These are phyloP conservation scores for Ophiostoma quercus DNA, from an alignment of 2,329 filamentous ascomycete genomes.

Conservation along the genomic window DNA sequence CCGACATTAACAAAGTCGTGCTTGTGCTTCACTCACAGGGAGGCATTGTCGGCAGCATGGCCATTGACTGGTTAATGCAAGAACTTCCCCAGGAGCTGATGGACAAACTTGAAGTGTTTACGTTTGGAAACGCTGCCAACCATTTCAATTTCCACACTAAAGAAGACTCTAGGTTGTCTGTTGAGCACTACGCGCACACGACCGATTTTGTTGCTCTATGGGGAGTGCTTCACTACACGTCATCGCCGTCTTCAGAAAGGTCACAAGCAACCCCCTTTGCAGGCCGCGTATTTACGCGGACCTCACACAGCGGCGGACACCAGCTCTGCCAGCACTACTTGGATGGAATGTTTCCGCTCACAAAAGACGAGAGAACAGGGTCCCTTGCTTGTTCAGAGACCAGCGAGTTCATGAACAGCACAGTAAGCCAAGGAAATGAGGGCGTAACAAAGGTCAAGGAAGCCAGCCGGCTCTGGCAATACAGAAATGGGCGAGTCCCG, in stretches of 20 bases:
- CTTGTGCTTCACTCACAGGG: slow-evolving; percentile 75
- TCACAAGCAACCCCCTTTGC: slow-evolving; percentile 40
- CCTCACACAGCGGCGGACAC: slow-evolving; percentile 48
- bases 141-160: slow-evolving; percentile 71
- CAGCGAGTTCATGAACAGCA: slow-evolving; percentile 55
- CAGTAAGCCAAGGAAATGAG: slow-evolving; percentile 21
- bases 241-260: slow-evolving; percentile 37
- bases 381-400: slow-evolving; percentile 33
- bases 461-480: slow-evolving; percentile 57
- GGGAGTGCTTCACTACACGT: slow-evolving; percentile 64
- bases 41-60: slow-evolving; percentile 65
- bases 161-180: slow-evolving; percentile 32
- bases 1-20: slow-evolving; percentile 60
- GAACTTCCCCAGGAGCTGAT: slow-evolving; percentile 63
- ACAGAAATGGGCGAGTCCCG: slow-evolving; percentile 54
- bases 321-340: slow-evolving; percentile 59
- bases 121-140: slow-evolving; percentile 72
- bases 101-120: slow-evolving; percentile 67
- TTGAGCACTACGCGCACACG: slow-evolving; percentile 75
- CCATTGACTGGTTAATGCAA: slow-evolving; percentile 70
- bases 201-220: slow-evolving; percentile 69
- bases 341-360: slow-evolving; percentile 56
- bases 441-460: slow-evolving; percentile 49
- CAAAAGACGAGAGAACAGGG: slow-evolving; percentile 39
- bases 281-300: slow-evolving; percentile 56